phyloP scores from a whole-genome alignment of 345 rosid species.

The Rhodamnia argentea region DNA sequence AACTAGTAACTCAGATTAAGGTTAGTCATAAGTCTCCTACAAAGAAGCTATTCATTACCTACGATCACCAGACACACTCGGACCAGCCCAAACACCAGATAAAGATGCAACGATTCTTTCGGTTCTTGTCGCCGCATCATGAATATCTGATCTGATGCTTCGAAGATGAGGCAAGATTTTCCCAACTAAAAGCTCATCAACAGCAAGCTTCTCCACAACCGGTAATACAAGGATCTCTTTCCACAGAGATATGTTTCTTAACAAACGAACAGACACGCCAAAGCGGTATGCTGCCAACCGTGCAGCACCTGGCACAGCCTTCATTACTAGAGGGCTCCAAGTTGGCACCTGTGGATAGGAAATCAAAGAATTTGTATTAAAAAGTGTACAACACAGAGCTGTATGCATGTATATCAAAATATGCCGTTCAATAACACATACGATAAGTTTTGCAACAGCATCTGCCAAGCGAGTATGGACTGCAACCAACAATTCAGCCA shows the following conservation, averaged over 20 bases:
- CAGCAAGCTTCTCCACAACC: slow-evolving; percentile 72
- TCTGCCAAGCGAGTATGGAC: slow-evolving; percentile 65
- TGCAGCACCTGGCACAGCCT: slow-evolving; percentile 84
- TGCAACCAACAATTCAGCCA: slow-evolving; percentile 48
- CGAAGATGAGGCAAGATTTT: slow-evolving; percentile 80
- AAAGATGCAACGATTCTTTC: slow-evolving; percentile 73
- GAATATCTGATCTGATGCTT: slow-evolving; percentile 63
- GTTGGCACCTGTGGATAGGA: slow-evolving; percentile 56
- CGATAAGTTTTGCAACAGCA: slow-evolving; percentile 52
- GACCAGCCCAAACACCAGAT: slow-evolving; percentile 77
- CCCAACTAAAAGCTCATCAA: slow-evolving; percentile 68
- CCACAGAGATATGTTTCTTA: slow-evolving; percentile 90
- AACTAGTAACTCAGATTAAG: not conserved
- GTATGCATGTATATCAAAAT: not conserved
- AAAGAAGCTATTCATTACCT: slow-evolving; percentile 26
- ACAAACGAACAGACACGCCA: slow-evolving; percentile 75
- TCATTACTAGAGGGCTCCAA: slow-evolving; percentile 71
- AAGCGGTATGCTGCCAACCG: slow-evolving; percentile 77
- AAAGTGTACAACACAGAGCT: not conserved
- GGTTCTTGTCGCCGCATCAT: slow-evolving; percentile 76
- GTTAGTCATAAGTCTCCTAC: not conserved
- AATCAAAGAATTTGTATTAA: not conserved
- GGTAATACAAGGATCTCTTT: slow-evolving; percentile 75
- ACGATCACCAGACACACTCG: slow-evolving; percentile 38
- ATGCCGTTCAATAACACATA: slow-evolving; percentile 7